Evolutionary conservation across 225 moss, liverwort and hornwort genomes (phyloP), one percentile per base, ranked within the genome.

Genomic region (Sphagnum contortum): DNA sequence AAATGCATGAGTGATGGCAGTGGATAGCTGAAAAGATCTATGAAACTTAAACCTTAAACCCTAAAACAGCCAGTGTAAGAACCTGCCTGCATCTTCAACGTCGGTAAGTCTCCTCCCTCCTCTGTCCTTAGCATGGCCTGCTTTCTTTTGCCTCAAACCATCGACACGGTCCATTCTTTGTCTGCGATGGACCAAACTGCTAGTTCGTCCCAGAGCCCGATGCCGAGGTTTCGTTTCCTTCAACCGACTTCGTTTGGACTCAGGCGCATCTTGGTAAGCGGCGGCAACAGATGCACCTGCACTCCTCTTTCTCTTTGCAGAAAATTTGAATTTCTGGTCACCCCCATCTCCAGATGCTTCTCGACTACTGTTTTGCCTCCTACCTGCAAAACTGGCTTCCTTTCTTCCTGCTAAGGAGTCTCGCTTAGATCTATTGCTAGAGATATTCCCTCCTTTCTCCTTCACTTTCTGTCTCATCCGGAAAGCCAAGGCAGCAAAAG

Each of bases 51-150:
- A 70, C 59, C 74, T 65, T 53, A 58, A 65, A 69, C 56, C 70
- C 46, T 46, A 47, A 61, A 13, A 47, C 9, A 13, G 4, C 47
- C 47, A 5, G 10, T 11, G n/a, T 2, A 8, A 63, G 14, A 55
- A 68, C 80, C 63, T 71, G 63, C 81, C 80, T 80, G 80, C 77
- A 8, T 53, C 45, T 48, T 61, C 45, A 29, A 73, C 71, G 9
- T 77, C 71, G 29, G 29, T 0, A 29, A 64, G 75, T 56, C 13
- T 72, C 73, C 12, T 62, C 73, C 55, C 77, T 78, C 51, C 75
- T 63, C 66, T 65, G 68, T 48, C 29, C 29, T 80, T 74, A 49
- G 73, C 61, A 50, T 69, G 73, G 65, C 73, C 75, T 55, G 77
- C 73, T 55, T 64, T 77, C 60, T 70, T 70, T 29, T 65, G 47